Evolutionary conservation across 1,284 basidiomycete genomes (phyloP).

Genomic region (Apiotrichum gamsii): DNA sequence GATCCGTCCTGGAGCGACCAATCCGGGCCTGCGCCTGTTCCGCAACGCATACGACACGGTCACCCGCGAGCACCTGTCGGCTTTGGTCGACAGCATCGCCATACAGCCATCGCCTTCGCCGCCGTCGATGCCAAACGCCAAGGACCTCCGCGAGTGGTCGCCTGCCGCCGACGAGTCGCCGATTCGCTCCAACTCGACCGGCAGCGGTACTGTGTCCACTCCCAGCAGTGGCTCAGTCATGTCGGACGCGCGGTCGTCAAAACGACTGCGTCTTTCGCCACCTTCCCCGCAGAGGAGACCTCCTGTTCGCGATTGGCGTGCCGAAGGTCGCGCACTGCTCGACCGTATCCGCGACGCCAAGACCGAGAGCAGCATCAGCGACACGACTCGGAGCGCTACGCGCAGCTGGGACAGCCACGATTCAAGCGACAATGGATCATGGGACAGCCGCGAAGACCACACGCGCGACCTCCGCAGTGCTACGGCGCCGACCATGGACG

Average conservation of each 20-base stretch:
- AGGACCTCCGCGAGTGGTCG: slow-evolving; percentile 23
- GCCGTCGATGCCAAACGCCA: slow-evolving; percentile 32
- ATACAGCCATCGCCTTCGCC: slow-evolving; percentile 56
- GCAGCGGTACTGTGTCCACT: slow-evolving; percentile 3
- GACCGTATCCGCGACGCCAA: slow-evolving; percentile 37
- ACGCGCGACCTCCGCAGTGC: neutral
- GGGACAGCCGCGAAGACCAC: neutral
- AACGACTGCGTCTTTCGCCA: slow-evolving; percentile 31
- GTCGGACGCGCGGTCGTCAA: slow-evolving; percentile 29
- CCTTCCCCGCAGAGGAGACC: slow-evolving; percentile 13
- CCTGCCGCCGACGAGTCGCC: slow-evolving; percentile 10
- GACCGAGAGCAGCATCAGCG: slow-evolving; percentile 30
- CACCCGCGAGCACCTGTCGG: slow-evolving; percentile 83
- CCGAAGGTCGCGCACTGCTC: slow-evolving; percentile 38
- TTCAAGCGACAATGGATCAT: too few relatives aligned
- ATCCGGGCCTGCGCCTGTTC: slow-evolving; percentile 74
- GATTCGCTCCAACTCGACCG: slow-evolving; percentile 1
- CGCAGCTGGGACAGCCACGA: slow-evolving; percentile 6
- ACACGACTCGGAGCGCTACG: slow-evolving; percentile 24
- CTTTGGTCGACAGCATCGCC: slow-evolving; percentile 81
- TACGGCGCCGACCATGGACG: neutral
- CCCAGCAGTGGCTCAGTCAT: slow-evolving; percentile 11
- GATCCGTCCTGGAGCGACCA: slow-evolving; percentile 49
- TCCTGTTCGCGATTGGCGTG: slow-evolving; percentile 31
- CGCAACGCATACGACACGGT: slow-evolving; percentile 84